phyloP scores from a whole-genome alignment of 2,329 filamentous ascomycete genomes.

The Tricladium varicosporioides region DNA sequence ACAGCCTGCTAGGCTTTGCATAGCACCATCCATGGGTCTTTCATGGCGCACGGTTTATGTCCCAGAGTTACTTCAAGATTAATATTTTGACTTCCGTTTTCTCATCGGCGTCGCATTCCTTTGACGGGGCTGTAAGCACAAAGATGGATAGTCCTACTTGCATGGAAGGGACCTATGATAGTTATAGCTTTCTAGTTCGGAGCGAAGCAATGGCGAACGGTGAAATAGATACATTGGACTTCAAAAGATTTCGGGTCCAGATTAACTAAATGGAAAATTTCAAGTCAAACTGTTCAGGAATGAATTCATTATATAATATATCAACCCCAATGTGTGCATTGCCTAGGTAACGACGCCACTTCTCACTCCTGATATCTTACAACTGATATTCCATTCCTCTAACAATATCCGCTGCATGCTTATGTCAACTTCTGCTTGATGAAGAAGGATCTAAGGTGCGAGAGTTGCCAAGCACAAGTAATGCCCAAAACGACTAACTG shows the following conservation, averaged over 20 bases:
- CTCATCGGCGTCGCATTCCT: slow-evolving; percentile 23
- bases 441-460: slow-evolving; percentile 94
- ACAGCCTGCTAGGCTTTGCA: slow-evolving; percentile 14
- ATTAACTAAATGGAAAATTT: slow-evolving; percentile 29
- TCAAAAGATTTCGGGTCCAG: slow-evolving; percentile 21
- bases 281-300: slow-evolving; percentile 1
- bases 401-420: neutral
- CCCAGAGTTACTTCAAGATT: slow-evolving; percentile 29
- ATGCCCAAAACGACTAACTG: slow-evolving; percentile 80
- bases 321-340: slow-evolving; percentile 4
- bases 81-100: slow-evolving; percentile 30
- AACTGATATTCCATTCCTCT: neutral
- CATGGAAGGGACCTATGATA: slow-evolving; percentile 30
- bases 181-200: slow-evolving; percentile 29
- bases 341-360: neutral
- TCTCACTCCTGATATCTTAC: slow-evolving; percentile 9
- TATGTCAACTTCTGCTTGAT: slow-evolving; percentile 99
- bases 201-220: slow-evolving; percentile 34
- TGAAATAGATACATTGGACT: slow-evolving; percentile 31
- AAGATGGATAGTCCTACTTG: slow-evolving; percentile 26
- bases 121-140: slow-evolving; percentile 23
- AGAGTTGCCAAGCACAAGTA: slow-evolving; percentile 96
- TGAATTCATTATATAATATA: slow-evolving; percentile 19
- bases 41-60: slow-evolving; percentile 25
- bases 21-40: slow-evolving; percentile 16